phyloP scores from a whole-genome alignment of 1,139 yeast species.

The Hyphopichia wangnamkhiaoensis region DNA sequence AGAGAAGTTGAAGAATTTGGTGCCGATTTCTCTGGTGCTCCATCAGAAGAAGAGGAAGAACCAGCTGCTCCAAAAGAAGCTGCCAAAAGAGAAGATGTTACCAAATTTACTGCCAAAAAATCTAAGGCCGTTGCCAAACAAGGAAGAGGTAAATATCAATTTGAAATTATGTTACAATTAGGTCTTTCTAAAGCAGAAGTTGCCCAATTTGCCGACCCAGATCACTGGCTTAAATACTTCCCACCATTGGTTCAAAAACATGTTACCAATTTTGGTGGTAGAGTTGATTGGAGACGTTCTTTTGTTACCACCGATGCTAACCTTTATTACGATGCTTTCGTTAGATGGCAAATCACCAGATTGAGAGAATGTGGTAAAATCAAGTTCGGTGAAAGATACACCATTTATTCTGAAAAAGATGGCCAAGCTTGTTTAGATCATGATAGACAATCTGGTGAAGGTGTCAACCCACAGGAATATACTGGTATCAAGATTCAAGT shows the following conservation, averaged over 20 bases:
- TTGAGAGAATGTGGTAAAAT: slow-evolving; percentile 85
- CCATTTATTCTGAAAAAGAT: slow-evolving; percentile 95
- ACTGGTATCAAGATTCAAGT: slow-evolving; percentile 86
- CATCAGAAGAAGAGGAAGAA: slow-evolving; percentile 54
- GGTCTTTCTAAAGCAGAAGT: slow-evolving; percentile 86
- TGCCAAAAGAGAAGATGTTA: slow-evolving; percentile 66
- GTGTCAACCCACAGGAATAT: slow-evolving; percentile 95
- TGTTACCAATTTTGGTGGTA: slow-evolving; percentile 82
- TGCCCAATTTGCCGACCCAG: slow-evolving; percentile 83
- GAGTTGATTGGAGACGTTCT: slow-evolving; percentile 98
- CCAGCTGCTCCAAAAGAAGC: slow-evolving; percentile 28
- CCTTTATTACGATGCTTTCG: slow-evolving; percentile 92
- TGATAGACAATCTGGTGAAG: slow-evolving; percentile 97
- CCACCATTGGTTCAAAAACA: slow-evolving; percentile 87
- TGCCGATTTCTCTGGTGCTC: slow-evolving; percentile 69
- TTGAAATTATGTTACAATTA: slow-evolving; percentile 91
- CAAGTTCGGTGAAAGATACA: slow-evolving; percentile 97
- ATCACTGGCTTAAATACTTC: slow-evolving; percentile 86
- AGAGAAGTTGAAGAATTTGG: slow-evolving; percentile 95
- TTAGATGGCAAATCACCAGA: slow-evolving; percentile 95
- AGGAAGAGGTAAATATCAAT: slow-evolving; percentile 93
- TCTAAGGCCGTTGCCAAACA: slow-evolving; percentile 91
- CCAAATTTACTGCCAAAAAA: slow-evolving; percentile 90
- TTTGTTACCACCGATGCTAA: slow-evolving; percentile 93
- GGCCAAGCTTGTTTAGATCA: slow-evolving; percentile 99